phyloP scores from a whole-genome alignment of 2,329 filamentous ascomycete genomes.

The Neurospora sp. region DNA sequence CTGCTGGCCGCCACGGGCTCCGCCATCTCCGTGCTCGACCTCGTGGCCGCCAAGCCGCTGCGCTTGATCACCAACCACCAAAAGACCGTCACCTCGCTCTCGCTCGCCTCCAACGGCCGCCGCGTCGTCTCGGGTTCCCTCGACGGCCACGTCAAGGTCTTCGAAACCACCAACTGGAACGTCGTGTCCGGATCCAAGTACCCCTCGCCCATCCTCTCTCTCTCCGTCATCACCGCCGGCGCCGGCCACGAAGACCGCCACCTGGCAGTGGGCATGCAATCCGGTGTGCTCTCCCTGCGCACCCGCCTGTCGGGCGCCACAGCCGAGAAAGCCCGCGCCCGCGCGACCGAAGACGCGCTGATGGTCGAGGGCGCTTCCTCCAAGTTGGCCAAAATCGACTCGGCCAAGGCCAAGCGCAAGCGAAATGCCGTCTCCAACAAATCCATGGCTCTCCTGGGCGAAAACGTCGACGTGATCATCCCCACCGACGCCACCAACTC shows the following conservation, averaged over 20 bases:
- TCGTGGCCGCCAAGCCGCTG: slow-evolving; percentile 81
- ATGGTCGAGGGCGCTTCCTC: slow-evolving; percentile 69
- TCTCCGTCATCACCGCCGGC: slow-evolving; percentile 65
- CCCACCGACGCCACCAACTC: slow-evolving; percentile 46
- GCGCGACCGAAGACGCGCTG: slow-evolving; percentile 58
- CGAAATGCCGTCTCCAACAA: slow-evolving; percentile 33
- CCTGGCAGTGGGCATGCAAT: slow-evolving; percentile 89
- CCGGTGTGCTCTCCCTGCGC: slow-evolving; percentile 79
- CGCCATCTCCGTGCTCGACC: slow-evolving; percentile 80
- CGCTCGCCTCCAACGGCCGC: slow-evolving; percentile 68
- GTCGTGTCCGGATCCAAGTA: slow-evolving; percentile 94
- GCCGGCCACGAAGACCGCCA: slow-evolving; percentile 72
- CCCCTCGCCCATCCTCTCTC: slow-evolving; percentile 76
- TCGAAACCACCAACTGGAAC: slow-evolving; percentile 90
- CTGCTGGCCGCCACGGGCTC: slow-evolving; percentile 78
- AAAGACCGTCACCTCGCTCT: slow-evolving; percentile 88
- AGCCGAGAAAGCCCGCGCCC: slow-evolving; percentile 71
- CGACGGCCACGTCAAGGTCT: slow-evolving; percentile 95
- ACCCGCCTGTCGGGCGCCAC: slow-evolving; percentile 80
- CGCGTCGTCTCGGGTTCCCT: slow-evolving; percentile 80
- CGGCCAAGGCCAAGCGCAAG: slow-evolving; percentile 60
- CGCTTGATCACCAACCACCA: slow-evolving; percentile 89
- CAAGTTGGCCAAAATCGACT: slow-evolving; percentile 65
- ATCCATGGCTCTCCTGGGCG: slow-evolving; percentile 69
- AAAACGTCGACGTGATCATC: slow-evolving; percentile 81